Percentiles rank a stretch among this genome's conserved stretches.
phyloP scores from a whole-genome alignment of 2,329 filamentous ascomycete species.

The Sclerotinia nivalis region DNA sequence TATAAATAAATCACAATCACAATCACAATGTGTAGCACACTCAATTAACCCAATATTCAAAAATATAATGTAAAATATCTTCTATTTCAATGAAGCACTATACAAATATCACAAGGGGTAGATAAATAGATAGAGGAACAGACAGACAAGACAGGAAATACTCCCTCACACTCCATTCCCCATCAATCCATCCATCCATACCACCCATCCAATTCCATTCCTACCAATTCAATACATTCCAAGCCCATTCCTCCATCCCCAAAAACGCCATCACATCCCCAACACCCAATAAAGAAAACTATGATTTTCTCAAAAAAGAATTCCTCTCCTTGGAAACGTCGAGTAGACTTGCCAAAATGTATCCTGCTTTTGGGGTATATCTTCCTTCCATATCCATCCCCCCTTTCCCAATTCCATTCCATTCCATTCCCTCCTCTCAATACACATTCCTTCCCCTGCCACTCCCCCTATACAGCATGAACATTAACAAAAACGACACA shows the following conservation, averaged over 20 bases:
- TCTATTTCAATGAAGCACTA: constrained; percentile 6
- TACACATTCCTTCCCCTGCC: constrained; percentile 5
- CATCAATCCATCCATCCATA: not conserved
- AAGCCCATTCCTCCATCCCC: not conserved
- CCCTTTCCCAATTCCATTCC: not conserved
- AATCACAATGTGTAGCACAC: not conserved
- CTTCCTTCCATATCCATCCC: not conserved
- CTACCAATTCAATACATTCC: not conserved
- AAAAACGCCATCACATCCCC: not conserved
- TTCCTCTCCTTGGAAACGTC: not conserved
- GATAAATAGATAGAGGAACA: not conserved
- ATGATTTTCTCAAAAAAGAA: not conserved
- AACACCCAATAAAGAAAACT: not conserved
- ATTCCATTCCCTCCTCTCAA: not conserved
- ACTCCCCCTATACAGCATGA: constrained; percentile 27
- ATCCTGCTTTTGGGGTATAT: constrained; percentile 4
- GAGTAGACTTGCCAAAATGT: not conserved
- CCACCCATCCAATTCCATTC: not conserved
- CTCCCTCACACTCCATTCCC: not conserved
- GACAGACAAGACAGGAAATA: constrained; percentile 7
- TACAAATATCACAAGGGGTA: not conserved
- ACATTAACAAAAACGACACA: constrained; percentile 28
- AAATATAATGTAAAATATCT: not conserved
- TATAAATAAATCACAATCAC: not conserved
- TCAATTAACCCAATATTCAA: not conserved